These are phyloP conservation scores for Mycena amicta DNA, from an alignment of 768 basidiomycete genomes.

Conservation along the genomic window DNA sequence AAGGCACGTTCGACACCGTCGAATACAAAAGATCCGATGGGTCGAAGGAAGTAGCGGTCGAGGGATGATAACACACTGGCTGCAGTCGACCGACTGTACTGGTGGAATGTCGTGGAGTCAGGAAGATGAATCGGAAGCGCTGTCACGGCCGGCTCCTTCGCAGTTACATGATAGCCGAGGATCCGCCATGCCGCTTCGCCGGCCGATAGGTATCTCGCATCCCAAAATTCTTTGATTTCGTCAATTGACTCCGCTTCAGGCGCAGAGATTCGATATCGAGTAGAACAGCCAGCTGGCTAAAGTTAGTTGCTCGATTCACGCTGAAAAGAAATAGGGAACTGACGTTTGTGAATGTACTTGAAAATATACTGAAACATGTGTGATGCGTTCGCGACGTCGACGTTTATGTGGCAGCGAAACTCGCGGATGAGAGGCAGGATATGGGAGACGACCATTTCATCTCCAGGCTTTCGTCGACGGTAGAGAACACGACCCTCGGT, in stretches of 20 bases:
- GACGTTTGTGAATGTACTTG: constrained; percentile 44
- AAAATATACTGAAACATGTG: constrained; percentile 41
- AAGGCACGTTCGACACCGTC: background rate
- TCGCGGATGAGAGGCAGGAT: constrained; percentile 29
- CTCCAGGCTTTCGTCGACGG: constrained; percentile 22
- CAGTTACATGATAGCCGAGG: no score
- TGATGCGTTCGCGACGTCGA: constrained; percentile 32
- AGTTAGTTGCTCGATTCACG: background rate
- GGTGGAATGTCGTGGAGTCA: constrained; percentile 12
- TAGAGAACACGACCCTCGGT: constrained; percentile 32
- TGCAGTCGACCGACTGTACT: constrained; percentile 21
- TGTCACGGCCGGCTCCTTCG: no score
- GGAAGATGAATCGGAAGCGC: no score
- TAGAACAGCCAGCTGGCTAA: background rate
- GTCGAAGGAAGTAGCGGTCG: constrained; percentile 25
- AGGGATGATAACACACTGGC: constrained; percentile 20
- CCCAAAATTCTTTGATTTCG: constrained; percentile 39
- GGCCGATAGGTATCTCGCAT: constrained; percentile 35
- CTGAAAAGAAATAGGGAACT: background rate
- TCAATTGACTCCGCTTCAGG: constrained; percentile 19
- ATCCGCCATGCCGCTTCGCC: constrained; percentile 41
- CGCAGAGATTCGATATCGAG: constrained; percentile 6
- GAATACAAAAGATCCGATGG: background rate
- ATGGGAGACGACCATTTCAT: constrained; percentile 35
- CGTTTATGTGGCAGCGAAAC: no score